phyloP scores from a whole-genome alignment of 768 basidiomycete genomes.

The Phylloporus sp. region DNA sequence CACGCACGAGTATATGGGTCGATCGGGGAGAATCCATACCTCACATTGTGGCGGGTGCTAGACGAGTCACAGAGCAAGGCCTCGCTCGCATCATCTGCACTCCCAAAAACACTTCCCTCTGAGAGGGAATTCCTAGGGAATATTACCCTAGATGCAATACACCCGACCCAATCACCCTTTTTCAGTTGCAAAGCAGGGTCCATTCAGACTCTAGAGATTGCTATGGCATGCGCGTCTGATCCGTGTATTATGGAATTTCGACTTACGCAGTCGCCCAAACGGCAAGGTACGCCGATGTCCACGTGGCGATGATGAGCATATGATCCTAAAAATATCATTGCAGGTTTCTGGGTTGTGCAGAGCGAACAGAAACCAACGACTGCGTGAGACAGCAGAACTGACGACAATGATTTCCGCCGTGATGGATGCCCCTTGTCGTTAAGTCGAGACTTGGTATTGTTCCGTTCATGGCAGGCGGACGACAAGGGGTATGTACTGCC shows the following conservation, averaged over 20 bases:
- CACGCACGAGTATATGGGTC: constrained; percentile 13
- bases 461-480: background rate
- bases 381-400: background rate
- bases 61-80: constrained; percentile 5
- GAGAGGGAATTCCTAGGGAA: constrained; percentile 15
- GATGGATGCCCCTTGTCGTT: background rate
- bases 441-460: background rate
- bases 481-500: background rate
- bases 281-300: constrained; percentile 14
- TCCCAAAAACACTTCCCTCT: constrained; percentile 9
- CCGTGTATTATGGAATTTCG: constrained; percentile 23
- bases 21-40: constrained; percentile 12
- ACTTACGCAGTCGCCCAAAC: constrained; percentile 12
- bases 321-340: background rate
- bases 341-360: constrained; percentile 19
- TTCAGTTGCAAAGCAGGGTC: constrained; percentile 15
- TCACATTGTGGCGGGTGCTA: constrained; percentile 17
- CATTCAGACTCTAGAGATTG: constrained; percentile 19
- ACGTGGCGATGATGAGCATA: background rate
- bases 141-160: constrained; percentile 12
- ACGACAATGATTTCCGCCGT: background rate
- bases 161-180: constrained; percentile 5
- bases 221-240: constrained; percentile 18
- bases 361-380: constrained; percentile 9
- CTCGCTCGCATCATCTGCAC: constrained; percentile 4